These are phyloP conservation scores for Mixia osmundae DNA, from an alignment of 1,284 basidiomycete species.

Conservation along the genomic window DNA sequence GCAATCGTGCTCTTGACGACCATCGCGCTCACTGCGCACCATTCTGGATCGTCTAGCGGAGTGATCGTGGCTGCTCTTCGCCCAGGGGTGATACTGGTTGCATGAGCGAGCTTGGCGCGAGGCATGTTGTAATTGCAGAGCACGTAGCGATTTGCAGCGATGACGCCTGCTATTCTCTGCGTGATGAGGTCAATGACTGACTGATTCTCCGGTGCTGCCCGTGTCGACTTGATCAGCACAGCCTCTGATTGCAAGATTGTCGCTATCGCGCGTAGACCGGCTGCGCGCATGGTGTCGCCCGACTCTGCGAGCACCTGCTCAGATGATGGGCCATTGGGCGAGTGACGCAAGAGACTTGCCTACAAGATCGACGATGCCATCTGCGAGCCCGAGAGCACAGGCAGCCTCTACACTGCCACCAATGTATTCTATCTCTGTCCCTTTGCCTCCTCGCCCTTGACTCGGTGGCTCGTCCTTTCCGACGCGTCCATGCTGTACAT, in stretches of 20 bases:
- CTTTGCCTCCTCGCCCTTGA: conserved; percentile 24
- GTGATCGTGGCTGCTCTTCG: conserved; percentile 73
- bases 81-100: conserved; percentile 61
- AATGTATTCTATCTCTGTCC: conserved; percentile 55
- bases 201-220: conserved; percentile 30
- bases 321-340: background rate
- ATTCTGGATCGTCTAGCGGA: conserved; percentile 50
- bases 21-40: conserved; percentile 87
- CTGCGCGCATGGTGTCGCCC: conserved; percentile 99
- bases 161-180: conserved; percentile 70
- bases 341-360: conserved; percentile 30
- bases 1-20: conserved; percentile 67
- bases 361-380: conserved; percentile 83
- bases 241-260: conserved; percentile 75
- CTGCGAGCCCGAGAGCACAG: conserved; percentile 83
- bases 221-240: conserved; percentile 64
- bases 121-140: conserved; percentile 79
- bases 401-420: conserved; percentile 96
- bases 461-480: conserved; percentile 24
- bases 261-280: conserved; percentile 76
- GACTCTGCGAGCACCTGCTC: conserved; percentile 37
- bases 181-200: conserved; percentile 56
- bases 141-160: conserved; percentile 71
- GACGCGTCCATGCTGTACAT: too few species aligned
- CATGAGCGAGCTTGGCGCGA: conserved; percentile 36